These are phyloP conservation scores for Daldinia loculata DNA, from an alignment of 495 filamentous ascomycete species.

Conservation along the genomic window DNA sequence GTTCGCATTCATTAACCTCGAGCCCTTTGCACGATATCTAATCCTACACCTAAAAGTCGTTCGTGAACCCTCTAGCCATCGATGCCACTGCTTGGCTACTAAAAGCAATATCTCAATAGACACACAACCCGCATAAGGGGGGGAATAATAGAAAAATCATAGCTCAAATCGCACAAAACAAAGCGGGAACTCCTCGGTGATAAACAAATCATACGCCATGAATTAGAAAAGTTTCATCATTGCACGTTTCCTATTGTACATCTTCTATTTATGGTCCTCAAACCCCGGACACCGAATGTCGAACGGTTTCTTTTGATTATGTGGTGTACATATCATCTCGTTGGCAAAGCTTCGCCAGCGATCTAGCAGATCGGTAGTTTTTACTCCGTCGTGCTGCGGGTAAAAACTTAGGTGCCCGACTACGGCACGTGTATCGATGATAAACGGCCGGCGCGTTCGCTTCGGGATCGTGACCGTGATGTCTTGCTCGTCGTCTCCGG, in stretches of 20 bases:
- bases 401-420: slow-evolving; percentile 60
- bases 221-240: slow-evolving; percentile 13
- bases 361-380: slow-evolving; percentile 61
- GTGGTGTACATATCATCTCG: slow-evolving; percentile 49
- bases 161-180: not conserved
- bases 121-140: not conserved
- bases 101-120: not conserved
- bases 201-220: not conserved
- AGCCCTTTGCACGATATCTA: not conserved
- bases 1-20: not conserved
- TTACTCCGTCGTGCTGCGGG: slow-evolving; percentile 53
- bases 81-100: not conserved
- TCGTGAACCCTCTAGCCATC: not conserved
- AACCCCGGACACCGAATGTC: slow-evolving; percentile 44
- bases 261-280: not conserved
- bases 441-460: slow-evolving; percentile 45
- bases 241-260: slow-evolving; percentile 9
- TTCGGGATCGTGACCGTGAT: slow-evolving; percentile 42
- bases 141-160: not conserved
- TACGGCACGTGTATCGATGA: slow-evolving; percentile 63
- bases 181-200: not conserved
- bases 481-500: slow-evolving; percentile 47
- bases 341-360: slow-evolving; percentile 62
- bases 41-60: not conserved
- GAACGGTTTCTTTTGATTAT: slow-evolving; percentile 43